Conservation (phyloP, 495 filamentous ascomycete species). For the Hypoxylon fragiforme region DNA sequence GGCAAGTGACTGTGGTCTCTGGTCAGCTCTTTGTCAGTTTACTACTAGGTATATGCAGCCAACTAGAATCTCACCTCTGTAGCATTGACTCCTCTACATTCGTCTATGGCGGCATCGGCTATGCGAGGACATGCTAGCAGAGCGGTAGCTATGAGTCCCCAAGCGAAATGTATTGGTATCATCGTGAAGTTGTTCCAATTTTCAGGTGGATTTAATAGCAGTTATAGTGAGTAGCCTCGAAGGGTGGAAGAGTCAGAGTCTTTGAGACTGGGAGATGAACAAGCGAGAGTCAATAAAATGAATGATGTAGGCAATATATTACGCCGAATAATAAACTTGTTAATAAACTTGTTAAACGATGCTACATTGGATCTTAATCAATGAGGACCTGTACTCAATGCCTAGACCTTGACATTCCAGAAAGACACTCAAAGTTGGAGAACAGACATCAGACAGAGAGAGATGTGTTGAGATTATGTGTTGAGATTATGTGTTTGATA, state of each 20-base stretch:
- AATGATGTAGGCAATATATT: slow-evolving; percentile 5
- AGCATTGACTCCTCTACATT: slow-evolving; percentile 12
- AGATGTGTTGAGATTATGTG: background rate
- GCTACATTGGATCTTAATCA: slow-evolving; percentile 1
- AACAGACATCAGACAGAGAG: background rate
- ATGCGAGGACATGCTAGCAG: background rate
- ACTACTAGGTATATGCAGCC: too few relatives aligned
- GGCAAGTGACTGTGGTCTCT: slow-evolving; percentile 11
- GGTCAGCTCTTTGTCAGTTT: slow-evolving; percentile 4
- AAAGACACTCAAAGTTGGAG: background rate
- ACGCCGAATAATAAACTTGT: slow-evolving; percentile 6
- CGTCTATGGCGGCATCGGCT: slow-evolving; percentile 1
- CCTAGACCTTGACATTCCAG: slow-evolving; percentile 5
- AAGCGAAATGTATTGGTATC: background rate
- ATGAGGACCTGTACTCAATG: background rate
- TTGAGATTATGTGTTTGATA: background rate
- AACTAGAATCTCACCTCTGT: slow-evolving; percentile 11
- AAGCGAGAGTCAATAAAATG: background rate
- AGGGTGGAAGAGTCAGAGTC: background rate
- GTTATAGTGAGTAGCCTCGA: background rate
- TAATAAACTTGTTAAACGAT: slow-evolving; percentile 11
- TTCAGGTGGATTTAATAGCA: background rate
- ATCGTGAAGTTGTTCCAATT: slow-evolving; percentile 3
- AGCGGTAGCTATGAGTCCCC: background rate
- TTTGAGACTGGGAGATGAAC: background rate